Evolutionary conservation across 768 basidiomycete species (phyloP), one percentile per base, ranked within the genome.

Genomic region (Epithele typhae): DNA sequence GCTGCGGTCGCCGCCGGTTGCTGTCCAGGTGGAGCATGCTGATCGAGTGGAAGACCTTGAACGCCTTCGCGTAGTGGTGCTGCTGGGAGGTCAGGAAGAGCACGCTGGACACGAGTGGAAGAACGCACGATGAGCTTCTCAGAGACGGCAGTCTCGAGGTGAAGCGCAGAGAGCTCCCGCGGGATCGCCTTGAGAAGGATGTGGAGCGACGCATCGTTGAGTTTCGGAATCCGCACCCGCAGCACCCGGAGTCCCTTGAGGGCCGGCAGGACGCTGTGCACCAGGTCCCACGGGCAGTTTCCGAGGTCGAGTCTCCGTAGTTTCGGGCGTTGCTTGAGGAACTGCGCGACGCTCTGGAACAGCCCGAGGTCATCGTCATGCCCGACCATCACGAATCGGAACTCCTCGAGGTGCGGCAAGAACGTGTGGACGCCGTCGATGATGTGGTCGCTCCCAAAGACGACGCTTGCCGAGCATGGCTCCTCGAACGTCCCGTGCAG

Each of bases 401-500:
- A 84, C 1, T 74, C 68, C 51, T 80, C 73, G 15, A 84, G 74
- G 45, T 77, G 74, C 1, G 83, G 83, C 7, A 84, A 64, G 60
- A 83, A 76, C 0, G 79, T 79, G 58, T 84, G 81, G 34, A 61
- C 53, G 11, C 73, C 75, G 46, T 78, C 75, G 52, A 80, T 72
- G 42, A 84, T 63, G 50, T 82, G 78, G 58, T 84, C 82, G 43
- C 74, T 77, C 3, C 66, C 74, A 51, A 86, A 82, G 22, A 86
- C 70, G 15, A 81, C 78, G 2, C 73, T 66, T 15, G 81, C 82
- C 1, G 77, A 72, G 15, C 59, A 68, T 0, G 78, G 76, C 45
- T 81, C 78, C 54, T 79, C 80, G 50, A 84, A 77, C 24, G 76
- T 80, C 21, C 83, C 82, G 52, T 84, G 82, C 6, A 86, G 63